Conservation (phyloP, 768 basidiomycete genomes). For the Gloeopeniophorella convolvens region DNA sequence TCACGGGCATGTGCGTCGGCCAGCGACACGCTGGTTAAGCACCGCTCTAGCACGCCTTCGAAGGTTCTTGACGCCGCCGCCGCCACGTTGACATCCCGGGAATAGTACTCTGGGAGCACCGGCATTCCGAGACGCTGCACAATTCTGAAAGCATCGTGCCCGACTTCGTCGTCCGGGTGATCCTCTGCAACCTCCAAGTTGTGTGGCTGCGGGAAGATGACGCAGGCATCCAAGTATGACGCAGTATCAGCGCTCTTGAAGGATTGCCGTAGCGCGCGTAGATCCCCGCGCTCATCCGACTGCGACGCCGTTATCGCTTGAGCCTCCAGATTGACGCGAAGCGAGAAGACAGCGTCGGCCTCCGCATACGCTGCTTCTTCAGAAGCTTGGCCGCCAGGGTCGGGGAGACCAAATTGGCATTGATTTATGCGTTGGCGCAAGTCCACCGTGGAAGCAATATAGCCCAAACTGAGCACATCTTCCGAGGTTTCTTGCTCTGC, state of each 20-base stretch:
- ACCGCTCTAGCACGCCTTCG: constrained; percentile 3
- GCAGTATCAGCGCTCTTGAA: constrained; percentile 15
- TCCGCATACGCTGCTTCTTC: neutral
- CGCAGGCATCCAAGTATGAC: constrained; percentile 18
- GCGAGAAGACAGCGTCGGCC: constrained; percentile 6
- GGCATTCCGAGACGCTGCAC: constrained; percentile 7
- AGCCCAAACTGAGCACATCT: neutral
- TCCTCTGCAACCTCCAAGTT: constrained; percentile 5
- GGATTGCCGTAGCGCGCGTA: constrained; percentile 4
- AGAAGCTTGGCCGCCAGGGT: neutral
- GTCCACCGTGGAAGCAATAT: constrained; percentile 6
- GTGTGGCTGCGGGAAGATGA: constrained; percentile 2
- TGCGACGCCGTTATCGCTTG: neutral
- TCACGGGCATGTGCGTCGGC: neutral
- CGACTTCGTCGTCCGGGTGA: constrained; percentile 50
- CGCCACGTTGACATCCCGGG: constrained; percentile 10
- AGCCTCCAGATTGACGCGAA: constrained; percentile 7
- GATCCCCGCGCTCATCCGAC: constrained; percentile 4
- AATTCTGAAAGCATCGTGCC: constrained; percentile 28
- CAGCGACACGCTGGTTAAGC: neutral
- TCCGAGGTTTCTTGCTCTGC: neutral
- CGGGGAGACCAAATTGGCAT: constrained; percentile 15
- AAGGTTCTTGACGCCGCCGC: constrained; percentile 1
- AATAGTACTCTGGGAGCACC: constrained; percentile 16
- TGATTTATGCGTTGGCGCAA: constrained; percentile 18